Base-by-base conservation (phyloP, 345 rosid species). In the Eucalyptus curtisii region DNA sequence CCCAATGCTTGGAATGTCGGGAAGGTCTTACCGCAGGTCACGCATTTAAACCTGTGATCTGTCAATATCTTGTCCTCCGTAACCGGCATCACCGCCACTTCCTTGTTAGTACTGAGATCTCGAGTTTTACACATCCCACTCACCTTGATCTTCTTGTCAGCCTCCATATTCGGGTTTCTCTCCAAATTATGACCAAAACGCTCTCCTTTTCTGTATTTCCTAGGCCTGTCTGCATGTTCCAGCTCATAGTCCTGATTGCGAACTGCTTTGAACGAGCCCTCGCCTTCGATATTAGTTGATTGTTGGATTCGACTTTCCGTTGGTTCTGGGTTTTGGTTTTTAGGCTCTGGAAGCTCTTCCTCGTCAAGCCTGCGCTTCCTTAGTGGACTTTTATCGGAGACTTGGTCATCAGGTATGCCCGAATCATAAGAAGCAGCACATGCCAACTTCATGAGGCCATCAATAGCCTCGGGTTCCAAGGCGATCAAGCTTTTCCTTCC, bases 1-100 rank as follows among this genome's bases (percentile, higher is more conserved):
- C 91, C 91, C 50, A 88, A 42, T 4, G 91, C 90, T 82, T 88
- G 90, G 86, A 88, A 88, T 20, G 88, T 71, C 20, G 87, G 86
- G 86, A 90, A 88, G 45, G 52, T 48, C 45, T 49, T 90, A 25
- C 61, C 47, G 5, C 90, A 88, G 42, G 88, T 88, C 44, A 10
- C 79, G 85, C 91, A 90, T 55, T 79, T 44, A 44, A 59, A 90
- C 86, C 88, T 76, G 47, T 42, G 47, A 76, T 76, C 27, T 76
- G 82, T 76, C 82, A 76, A 37, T 76, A 64, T n/a, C 37, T n/a
- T 64, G 19, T 64, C 40, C 76, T 76, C 82, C 82, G 20, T 76
- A 37, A 76, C 47, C 5, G 27, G 45, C 47, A 76, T 11, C 13
- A 24, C 82, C 15, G 15, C 82, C 42, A 11, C 15, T 40, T 76